These are phyloP conservation scores for Kluyveromyces wickerhamii DNA, from an alignment of 805 yeast species.

Conservation along the genomic window DNA sequence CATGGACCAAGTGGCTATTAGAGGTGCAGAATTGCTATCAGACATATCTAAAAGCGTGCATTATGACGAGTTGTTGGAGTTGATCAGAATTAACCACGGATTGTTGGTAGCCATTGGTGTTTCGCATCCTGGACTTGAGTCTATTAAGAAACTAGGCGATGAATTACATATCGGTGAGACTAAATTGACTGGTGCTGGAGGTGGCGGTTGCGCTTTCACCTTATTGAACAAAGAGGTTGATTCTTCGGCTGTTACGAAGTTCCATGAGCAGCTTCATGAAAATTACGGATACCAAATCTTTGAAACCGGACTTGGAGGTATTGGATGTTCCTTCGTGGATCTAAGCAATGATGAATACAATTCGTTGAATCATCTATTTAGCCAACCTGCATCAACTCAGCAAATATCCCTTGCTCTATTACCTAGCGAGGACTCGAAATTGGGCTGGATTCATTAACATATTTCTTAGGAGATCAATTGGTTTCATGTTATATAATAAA, in stretches of 20 bases:
- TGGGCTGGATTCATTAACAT: conserved; percentile 12
- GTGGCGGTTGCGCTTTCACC: conserved; percentile 97
- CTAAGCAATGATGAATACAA: conserved; percentile 6
- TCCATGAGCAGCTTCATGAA: conserved; percentile 27
- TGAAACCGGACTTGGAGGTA: conserved; percentile 80
- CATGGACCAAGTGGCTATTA: conserved; percentile 64
- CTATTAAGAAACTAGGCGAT: conserved; percentile 60
- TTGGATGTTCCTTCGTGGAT: conserved; percentile 53
- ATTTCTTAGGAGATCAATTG: too few relatives aligned
- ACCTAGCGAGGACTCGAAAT: conserved; percentile 10
- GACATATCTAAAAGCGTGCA: conserved; percentile 35
- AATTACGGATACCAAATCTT: conserved; percentile 61
- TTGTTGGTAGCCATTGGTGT: conserved; percentile 80
- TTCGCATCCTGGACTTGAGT: conserved; percentile 85
- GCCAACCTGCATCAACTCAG: conserved; percentile 8
- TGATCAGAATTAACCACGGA: conserved; percentile 82
- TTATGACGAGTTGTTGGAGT: conserved; percentile 39
- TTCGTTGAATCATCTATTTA: conserved; percentile 10
- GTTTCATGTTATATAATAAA: too few relatives aligned
- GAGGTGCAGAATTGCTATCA: conserved; percentile 42
- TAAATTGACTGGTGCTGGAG: conserved; percentile 97
- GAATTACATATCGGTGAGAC: conserved; percentile 68
- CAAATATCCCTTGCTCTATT: conserved; percentile 12
- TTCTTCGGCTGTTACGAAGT: conserved; percentile 28
- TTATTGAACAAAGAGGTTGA: conserved; percentile 44